phyloP scores from a whole-genome alignment of 2,329 filamentous ascomycete species.

The Coniochaeta prunicola region DNA sequence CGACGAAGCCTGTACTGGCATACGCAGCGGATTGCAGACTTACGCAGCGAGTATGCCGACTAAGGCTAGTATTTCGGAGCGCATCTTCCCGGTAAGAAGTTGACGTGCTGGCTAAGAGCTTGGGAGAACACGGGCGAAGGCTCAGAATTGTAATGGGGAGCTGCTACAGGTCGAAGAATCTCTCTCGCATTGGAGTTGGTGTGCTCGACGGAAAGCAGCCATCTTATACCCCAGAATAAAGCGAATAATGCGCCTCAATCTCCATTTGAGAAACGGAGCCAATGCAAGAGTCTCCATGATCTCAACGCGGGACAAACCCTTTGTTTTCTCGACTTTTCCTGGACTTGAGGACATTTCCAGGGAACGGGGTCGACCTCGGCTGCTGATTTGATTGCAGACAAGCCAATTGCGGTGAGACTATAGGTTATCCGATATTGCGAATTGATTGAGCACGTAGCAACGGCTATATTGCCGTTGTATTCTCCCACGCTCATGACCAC shows the following conservation, averaged over 20 bases:
- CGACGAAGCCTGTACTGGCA: too few species aligned
- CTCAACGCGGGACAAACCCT: background rate
- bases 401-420: background rate
- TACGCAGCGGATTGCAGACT: too few species aligned
- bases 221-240: background rate
- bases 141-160: background rate
- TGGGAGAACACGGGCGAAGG: background rate
- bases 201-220: background rate
- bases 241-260: background rate
- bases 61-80: slow-evolving; percentile 5
- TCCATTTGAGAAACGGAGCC: background rate
- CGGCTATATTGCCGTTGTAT: background rate
- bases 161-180: background rate
- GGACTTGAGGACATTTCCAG: background rate
- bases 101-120: background rate
- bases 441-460: background rate
- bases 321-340: background rate
- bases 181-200: background rate
- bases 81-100: slow-evolving; percentile 5
- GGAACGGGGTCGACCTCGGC: background rate
- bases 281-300: background rate
- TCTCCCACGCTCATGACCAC: background rate
- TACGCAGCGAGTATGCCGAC: slow-evolving; percentile 10
- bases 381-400: background rate
- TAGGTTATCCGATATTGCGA: background rate